Percentiles rank a stretch among this genome's conserved stretches.
phyloP scores from a whole-genome alignment of 2,329 filamentous ascomycete species.

The Calonectria hongkongensis region DNA sequence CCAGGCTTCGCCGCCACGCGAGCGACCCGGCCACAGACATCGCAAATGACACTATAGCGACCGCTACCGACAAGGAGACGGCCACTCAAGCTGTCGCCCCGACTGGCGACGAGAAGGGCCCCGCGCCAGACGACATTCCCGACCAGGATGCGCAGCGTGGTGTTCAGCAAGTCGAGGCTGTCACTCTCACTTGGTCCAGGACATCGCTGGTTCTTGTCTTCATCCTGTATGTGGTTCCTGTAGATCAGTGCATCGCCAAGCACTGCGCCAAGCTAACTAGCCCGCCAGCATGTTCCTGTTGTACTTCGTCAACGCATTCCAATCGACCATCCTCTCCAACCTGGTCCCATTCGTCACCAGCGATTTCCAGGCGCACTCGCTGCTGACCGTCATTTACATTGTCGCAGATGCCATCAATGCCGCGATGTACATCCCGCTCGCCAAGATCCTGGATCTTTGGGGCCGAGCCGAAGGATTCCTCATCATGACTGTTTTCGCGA shows the following conservation, averaged over 20 bases:
- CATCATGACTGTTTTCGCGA: conserved; percentile 68
- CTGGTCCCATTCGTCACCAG: conserved; percentile 69
- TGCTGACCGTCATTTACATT: conserved; percentile 71
- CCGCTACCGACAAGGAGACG: conserved; percentile 7
- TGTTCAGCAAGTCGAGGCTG: conserved; percentile 60
- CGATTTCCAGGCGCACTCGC: conserved; percentile 70
- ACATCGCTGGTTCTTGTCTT: conserved; percentile 59
- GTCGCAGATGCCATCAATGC: conserved; percentile 72
- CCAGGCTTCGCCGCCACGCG: conserved; percentile 5
- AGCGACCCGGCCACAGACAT: conserved; percentile 6
- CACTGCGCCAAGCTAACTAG: not conserved
- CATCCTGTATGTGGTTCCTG: conserved; percentile 52
- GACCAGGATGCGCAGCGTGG: conserved; percentile 50
- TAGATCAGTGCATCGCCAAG: conserved; percentile 15
- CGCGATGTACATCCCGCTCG: conserved; percentile 75
- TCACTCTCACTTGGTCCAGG: conserved; percentile 60
- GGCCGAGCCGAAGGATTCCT: conserved; percentile 76
- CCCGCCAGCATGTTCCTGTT: conserved; percentile 64
- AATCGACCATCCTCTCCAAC: conserved; percentile 64
- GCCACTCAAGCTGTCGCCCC: not conserved
- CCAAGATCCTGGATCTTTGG: conserved; percentile 78
- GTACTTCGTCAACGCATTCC: conserved; percentile 70
- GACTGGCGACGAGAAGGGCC: not conserved
- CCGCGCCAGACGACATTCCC: not conserved
- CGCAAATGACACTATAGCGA: not conserved